These are phyloP conservation scores for Fusarium algeriense DNA, from an alignment of 2,329 filamentous ascomycete genomes.

Conservation along the genomic window DNA sequence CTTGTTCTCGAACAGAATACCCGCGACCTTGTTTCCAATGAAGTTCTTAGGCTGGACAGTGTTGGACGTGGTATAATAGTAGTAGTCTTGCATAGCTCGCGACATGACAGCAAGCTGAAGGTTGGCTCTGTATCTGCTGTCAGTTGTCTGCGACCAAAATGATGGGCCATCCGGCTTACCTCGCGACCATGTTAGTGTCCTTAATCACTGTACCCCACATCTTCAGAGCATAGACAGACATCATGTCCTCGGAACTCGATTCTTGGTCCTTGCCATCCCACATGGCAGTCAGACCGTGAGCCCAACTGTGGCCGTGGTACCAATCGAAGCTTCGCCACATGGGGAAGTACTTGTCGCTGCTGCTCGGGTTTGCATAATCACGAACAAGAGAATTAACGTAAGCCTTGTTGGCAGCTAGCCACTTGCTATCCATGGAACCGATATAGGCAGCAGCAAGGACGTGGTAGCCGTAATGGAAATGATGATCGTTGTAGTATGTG, in stretches of 20 bases:
- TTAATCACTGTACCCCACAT: slow-evolving; percentile 89
- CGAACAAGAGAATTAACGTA: slow-evolving; percentile 88
- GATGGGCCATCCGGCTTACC: slow-evolving; percentile 56
- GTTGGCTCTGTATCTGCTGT: slow-evolving; percentile 67
- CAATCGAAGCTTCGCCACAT: slow-evolving; percentile 89
- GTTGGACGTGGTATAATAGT: slow-evolving; percentile 81
- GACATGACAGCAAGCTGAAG: slow-evolving; percentile 85
- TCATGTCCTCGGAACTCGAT: slow-evolving; percentile 89
- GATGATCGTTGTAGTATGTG: slow-evolving; percentile 82
- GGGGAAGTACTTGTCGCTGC: slow-evolving; percentile 80
- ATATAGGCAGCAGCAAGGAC: slow-evolving; percentile 89
- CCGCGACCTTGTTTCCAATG: slow-evolving; percentile 79
- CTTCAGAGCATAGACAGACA: slow-evolving; percentile 88
- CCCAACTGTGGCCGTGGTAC: slow-evolving; percentile 96
- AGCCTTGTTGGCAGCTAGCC: slow-evolving; percentile 78
- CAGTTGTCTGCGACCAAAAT: not conserved
- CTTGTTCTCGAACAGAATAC: slow-evolving; percentile 93
- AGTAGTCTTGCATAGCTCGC: slow-evolving; percentile 82
- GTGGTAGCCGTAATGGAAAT: slow-evolving; percentile 89
- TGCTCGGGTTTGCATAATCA: slow-evolving; percentile 82
- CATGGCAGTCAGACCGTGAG: slow-evolving; percentile 79
- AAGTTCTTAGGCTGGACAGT: slow-evolving; percentile 79
- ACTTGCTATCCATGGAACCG: slow-evolving; percentile 79
- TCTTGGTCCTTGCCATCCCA: slow-evolving; percentile 86
- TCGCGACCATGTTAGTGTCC: slow-evolving; percentile 83